These are phyloP conservation scores for Venturia aucupariae DNA, from an alignment of 2,329 filamentous ascomycete genomes.

Conservation along the genomic window DNA sequence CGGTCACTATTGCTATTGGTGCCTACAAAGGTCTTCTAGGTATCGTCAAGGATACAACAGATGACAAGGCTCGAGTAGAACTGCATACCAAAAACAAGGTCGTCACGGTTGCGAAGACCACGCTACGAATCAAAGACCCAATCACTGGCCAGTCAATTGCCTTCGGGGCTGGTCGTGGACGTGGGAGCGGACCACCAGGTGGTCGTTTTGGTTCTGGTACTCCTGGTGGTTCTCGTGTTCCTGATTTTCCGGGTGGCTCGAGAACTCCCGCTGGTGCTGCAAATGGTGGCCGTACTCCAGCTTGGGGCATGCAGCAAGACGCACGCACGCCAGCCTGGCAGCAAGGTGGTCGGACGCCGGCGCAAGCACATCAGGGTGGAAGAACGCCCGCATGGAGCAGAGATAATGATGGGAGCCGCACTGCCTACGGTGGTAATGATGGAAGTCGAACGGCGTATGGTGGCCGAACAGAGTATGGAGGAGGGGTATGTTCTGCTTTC, in stretches of 20 bases:
- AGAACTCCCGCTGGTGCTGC: slow-evolving; percentile 30
- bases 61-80: slow-evolving; percentile 78
- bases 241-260: slow-evolving; percentile 35
- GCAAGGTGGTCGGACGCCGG: slow-evolving; percentile 24
- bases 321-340: slow-evolving; percentile 15
- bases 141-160: slow-evolving; percentile 71
- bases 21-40: slow-evolving; percentile 87
- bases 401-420: slow-evolving; percentile 31
- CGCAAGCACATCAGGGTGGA: slow-evolving; percentile 23
- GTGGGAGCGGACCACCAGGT: neutral
- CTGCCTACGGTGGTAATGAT: slow-evolving; percentile 40
- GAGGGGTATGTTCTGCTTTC: slow-evolving; percentile 23
- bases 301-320: slow-evolving; percentile 26
- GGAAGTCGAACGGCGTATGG: slow-evolving; percentile 69
- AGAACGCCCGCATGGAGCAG: slow-evolving; percentile 30
- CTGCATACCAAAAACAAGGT: slow-evolving; percentile 91
- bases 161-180: slow-evolving; percentile 34
- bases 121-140: slow-evolving; percentile 74
- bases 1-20: slow-evolving; percentile 78
- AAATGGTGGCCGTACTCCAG: slow-evolving; percentile 48
- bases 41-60: slow-evolving; percentile 91
- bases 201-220: slow-evolving; percentile 21
- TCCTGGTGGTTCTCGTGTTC: slow-evolving; percentile 28
- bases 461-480: slow-evolving; percentile 41
- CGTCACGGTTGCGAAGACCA: slow-evolving; percentile 71